Evolutionary conservation across 805 yeast genomes (phyloP), one percentile per base, ranked within the genome.

Genomic region (Gaillardinia entomophila): DNA sequence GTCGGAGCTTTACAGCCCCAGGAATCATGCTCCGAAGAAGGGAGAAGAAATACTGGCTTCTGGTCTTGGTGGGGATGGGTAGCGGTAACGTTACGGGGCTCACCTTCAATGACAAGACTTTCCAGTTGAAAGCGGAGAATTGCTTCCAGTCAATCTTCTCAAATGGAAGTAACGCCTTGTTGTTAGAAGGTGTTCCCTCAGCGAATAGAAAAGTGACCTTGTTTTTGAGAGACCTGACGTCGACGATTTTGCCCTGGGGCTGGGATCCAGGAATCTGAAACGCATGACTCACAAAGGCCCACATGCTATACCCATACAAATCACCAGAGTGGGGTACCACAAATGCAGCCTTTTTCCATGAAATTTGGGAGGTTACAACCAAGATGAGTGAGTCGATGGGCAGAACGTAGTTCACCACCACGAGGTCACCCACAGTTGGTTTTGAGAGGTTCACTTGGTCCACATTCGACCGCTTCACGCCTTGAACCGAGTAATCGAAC

Each of bases 111-210:
- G 67, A 59, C 24, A 69, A 31, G 0, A 68, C 55, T 34, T 62
- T 67, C 36, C 57, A 41, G 7, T 43, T 45, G 36, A 54, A 53
- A 0, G 36, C 32, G 22, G 22, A 19, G 22, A 19, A 19, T 10
- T 10, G 18, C 12, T 27, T 26, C 6, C 24, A 26, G 4, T 26
- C 26, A 15, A 34, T 33, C 5, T 28, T 25, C 6, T 62, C 60
- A 34, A 83, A 72, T 3, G 86, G 77, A 39, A 89, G 65, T 1
- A 89, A 50, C 0, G 88, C 78, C 40, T 79, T 78, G 31, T 94
- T 92, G 51, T 89, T 90, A 0, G 95, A 77, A 0, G 95, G 70
- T 0, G 95, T 84, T 0, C 95, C 95, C 49, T 88, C 97, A 3
- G 80, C 67, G 36, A 87, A 76, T 15, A 82, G 43, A 32, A 71